These are phyloP conservation scores for Emmonsiellopsis sp. DNA, from an alignment of 2,329 filamentous ascomycete species.

Conservation along the genomic window DNA sequence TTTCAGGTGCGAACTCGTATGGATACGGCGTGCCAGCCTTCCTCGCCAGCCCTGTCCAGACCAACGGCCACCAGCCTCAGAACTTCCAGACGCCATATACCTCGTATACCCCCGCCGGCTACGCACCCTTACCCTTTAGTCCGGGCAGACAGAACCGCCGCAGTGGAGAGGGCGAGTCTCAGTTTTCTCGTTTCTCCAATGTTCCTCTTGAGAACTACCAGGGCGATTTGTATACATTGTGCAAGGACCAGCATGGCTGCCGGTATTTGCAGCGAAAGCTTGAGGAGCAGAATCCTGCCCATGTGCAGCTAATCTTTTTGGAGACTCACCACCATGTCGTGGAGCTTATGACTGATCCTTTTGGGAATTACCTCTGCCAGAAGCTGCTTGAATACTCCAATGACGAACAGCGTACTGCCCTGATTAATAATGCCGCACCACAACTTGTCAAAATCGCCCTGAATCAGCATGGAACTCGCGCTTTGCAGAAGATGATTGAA, in stretches of 20 bases:
- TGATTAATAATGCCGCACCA: slow-evolving; percentile 81
- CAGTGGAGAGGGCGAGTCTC: slow-evolving; percentile 30
- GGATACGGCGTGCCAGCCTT: slow-evolving; percentile 46
- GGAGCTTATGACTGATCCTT: slow-evolving; percentile 96
- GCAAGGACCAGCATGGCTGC: slow-evolving; percentile 97
- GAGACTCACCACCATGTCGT: slow-evolving; percentile 92
- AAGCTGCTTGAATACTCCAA: slow-evolving; percentile 94
- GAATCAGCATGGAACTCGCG: slow-evolving; percentile 94
- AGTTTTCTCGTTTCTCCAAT: slow-evolving; percentile 73
- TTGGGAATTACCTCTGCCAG: slow-evolving; percentile 98
- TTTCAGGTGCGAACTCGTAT: slow-evolving; percentile 27
- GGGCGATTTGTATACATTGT: slow-evolving; percentile 79
- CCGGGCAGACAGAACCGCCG: slow-evolving; percentile 65
- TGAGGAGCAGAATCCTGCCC: slow-evolving; percentile 74
- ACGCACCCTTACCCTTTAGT: slow-evolving; percentile 42
- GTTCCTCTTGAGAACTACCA: slow-evolving; percentile 70
- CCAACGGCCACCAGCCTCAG: slow-evolving; percentile 23
- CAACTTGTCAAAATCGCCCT: slow-evolving; percentile 88
- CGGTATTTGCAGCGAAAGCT: slow-evolving; percentile 95
- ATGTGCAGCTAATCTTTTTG: slow-evolving; percentile 85
- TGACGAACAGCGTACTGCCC: slow-evolving; percentile 83
- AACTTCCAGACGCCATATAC: slow-evolving; percentile 47
- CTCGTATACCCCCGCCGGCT: slow-evolving; percentile 43
- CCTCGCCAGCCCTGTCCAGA: slow-evolving; percentile 40
- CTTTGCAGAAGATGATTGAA: slow-evolving; percentile 99